phyloP scores from a whole-genome alignment of 495 filamentous ascomycete genomes.

The Tetracladium setigerum region DNA sequence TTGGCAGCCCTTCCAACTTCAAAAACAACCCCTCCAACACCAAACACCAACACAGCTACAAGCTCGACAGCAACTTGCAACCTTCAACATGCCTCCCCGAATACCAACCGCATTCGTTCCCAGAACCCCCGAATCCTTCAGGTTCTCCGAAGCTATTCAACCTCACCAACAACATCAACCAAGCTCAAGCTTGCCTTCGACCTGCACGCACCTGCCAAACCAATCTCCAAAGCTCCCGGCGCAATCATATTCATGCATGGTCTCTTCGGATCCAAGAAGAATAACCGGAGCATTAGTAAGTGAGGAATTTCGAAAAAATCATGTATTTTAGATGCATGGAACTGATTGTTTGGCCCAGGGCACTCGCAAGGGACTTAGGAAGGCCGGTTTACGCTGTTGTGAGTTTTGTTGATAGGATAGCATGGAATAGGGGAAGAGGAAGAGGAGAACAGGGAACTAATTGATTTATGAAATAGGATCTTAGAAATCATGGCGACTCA shows the following conservation, averaged over 20 bases:
- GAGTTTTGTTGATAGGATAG: too few species aligned
- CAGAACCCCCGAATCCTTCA: neutral
- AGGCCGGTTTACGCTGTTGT: conserved; percentile 80
- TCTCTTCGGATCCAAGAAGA: conserved; percentile 92
- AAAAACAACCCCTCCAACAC: too few species aligned
- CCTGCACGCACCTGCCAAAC: conserved; percentile 39
- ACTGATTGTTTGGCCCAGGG: conserved; percentile 41
- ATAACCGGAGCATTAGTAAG: conserved; percentile 95
- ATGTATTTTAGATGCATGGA: too few species aligned
- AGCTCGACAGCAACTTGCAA: too few species aligned
- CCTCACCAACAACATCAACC: conserved; percentile 26
- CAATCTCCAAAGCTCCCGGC: conserved; percentile 42
- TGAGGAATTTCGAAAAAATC: conserved; percentile 38
- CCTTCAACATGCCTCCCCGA: conserved; percentile 7
- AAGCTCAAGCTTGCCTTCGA: conserved; percentile 58
- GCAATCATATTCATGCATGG: conserved; percentile 83
- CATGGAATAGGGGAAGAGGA: too few species aligned
- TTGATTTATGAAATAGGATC: conserved; percentile 50
- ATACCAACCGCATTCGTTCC: neutral
- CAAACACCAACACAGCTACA: too few species aligned
- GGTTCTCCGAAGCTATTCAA: conserved; percentile 3
- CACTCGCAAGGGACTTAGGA: conserved; percentile 71
- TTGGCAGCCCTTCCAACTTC: too few species aligned
- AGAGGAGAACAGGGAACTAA: conserved; percentile 9
- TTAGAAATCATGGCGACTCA: conserved; percentile 91